These are phyloP conservation scores for Cerrena zonata DNA, from an alignment of 1,284 basidiomycete genomes.

Conservation along the genomic window DNA sequence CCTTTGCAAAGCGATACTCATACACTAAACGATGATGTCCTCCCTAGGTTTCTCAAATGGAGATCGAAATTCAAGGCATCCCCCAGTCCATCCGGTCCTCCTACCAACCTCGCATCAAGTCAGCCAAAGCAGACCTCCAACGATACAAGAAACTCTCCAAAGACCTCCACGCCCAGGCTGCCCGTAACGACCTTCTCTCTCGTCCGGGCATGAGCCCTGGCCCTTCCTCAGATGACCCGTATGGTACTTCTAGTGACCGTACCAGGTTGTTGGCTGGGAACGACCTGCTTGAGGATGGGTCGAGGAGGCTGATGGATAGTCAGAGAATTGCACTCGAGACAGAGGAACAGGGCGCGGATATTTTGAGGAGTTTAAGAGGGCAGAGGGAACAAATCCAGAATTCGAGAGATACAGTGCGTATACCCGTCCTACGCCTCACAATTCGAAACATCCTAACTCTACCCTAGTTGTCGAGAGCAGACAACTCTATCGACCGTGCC, in stretches of 20 bases:
- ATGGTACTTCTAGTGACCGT: constrained; percentile 55
- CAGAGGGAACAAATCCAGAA: constrained; percentile 97
- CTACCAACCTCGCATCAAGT: constrained; percentile 68
- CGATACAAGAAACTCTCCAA: constrained; percentile 76
- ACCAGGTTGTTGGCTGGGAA: constrained; percentile 77
- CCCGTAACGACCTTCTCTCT: constrained; percentile 58
- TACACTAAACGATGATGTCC: constrained; percentile 8
- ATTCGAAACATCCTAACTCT: background rate
- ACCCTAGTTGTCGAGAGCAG: constrained; percentile 60
- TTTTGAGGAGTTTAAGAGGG: constrained; percentile 76
- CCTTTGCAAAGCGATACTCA: too few species aligned
- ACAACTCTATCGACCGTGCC: constrained; percentile 66
- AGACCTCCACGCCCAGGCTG: constrained; percentile 52
- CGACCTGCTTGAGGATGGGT: constrained; percentile 69
- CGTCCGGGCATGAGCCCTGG: constrained; percentile 35
- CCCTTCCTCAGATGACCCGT: constrained; percentile 75
- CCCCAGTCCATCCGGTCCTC: constrained; percentile 75
- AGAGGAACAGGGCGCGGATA: constrained; percentile 91
- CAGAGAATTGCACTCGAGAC: constrained; percentile 93
- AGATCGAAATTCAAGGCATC: constrained; percentile 96
- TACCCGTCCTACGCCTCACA: constrained; percentile 4
- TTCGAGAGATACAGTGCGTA: constrained; percentile 77
- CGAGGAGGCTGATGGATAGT: constrained; percentile 80
- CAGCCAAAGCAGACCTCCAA: constrained; percentile 68
- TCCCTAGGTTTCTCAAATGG: constrained; percentile 91